Evolutionary conservation across 2,329 filamentous ascomycete genomes (phyloP).

Genomic region (Colletotrichum chlorophyti): DNA sequence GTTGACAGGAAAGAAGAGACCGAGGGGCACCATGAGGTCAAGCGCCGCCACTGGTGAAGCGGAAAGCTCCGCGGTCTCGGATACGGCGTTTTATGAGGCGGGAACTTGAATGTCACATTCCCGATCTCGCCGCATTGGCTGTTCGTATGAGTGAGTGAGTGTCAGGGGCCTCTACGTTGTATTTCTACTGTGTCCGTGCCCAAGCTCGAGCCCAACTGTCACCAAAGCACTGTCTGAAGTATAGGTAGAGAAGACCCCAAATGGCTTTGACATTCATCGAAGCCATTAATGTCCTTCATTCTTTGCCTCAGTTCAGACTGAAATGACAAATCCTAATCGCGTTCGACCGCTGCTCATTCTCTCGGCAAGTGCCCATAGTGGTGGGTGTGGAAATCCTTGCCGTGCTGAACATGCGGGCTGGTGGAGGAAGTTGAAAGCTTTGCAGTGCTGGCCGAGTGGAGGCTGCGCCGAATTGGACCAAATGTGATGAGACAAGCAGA

Average conservation of each 20-base stretch:
- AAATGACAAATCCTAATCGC: too few relatives aligned
- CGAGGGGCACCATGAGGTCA: conserved; percentile 8
- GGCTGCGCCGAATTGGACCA: background rate
- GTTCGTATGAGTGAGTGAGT: background rate
- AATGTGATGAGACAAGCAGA: conserved; percentile 2
- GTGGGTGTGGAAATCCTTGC: background rate
- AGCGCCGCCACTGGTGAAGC: conserved; percentile 1
- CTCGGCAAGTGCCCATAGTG: too few relatives aligned
- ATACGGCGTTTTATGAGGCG: conserved; percentile 20
- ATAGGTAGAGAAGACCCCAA: too few relatives aligned
- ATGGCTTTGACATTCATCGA: too few relatives aligned
- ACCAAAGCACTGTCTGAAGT: too few relatives aligned
- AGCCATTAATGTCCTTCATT: too few relatives aligned
- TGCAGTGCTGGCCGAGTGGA: background rate
- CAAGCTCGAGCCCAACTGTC: too few relatives aligned
- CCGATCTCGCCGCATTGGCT: background rate
- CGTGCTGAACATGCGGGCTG: too few relatives aligned
- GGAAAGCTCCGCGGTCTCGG: conserved; percentile 12
- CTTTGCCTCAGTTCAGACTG: too few relatives aligned
- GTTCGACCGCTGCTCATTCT: too few relatives aligned
- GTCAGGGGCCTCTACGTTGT: background rate
- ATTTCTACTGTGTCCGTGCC: too few relatives aligned
- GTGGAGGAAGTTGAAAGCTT: too few relatives aligned
- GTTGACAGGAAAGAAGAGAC: background rate
- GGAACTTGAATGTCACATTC: conserved; percentile 6